A percentile compares a stretch with the other conserved stretches of the same genome.
phyloP scores from a whole-genome alignment of 805 yeast genomes.

The Debaryomyces prosopidis region DNA sequence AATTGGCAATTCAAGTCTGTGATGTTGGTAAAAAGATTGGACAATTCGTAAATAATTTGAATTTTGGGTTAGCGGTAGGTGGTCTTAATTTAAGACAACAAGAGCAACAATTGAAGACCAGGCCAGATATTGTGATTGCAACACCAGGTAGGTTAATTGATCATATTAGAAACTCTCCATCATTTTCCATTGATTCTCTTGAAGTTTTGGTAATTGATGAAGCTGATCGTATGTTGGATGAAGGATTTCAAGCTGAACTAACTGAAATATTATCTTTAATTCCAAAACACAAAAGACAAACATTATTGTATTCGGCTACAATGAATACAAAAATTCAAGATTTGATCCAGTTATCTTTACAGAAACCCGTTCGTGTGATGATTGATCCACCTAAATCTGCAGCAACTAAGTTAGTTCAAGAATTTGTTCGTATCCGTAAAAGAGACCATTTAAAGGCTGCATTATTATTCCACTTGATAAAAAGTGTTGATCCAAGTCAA shows the following conservation, averaged over 20 bases:
- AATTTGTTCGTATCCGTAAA: slow-evolving; percentile 91
- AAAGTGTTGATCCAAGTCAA: slow-evolving; percentile 60
- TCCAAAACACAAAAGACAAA: slow-evolving; percentile 86
- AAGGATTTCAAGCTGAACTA: slow-evolving; percentile 95
- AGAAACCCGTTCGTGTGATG: slow-evolving; percentile 92
- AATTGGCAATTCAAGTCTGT: slow-evolving; percentile 91
- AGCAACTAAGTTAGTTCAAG: slow-evolving; percentile 86
- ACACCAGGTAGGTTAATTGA: slow-evolving; percentile 99
- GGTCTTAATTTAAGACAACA: slow-evolving; percentile 94
- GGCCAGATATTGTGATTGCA: slow-evolving; percentile 96
- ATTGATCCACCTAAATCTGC: slow-evolving; percentile 96
- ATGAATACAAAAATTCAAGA: slow-evolving; percentile 93
- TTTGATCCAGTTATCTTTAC: slow-evolving; percentile 81
- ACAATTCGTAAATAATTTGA: slow-evolving; percentile 68
- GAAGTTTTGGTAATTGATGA: slow-evolving; percentile 95
- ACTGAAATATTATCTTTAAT: slow-evolving; percentile 84
- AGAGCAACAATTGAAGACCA: slow-evolving; percentile 85
- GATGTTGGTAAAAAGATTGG: slow-evolving; percentile 90
- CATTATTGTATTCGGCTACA: slow-evolving; percentile 93
- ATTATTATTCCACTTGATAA: slow-evolving; percentile 68
- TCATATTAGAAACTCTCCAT: slow-evolving; percentile 92
- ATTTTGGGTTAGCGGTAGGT: slow-evolving; percentile 97
- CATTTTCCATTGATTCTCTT: slow-evolving; percentile 85
- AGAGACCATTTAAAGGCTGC: slow-evolving; percentile 86
- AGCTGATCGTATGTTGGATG: slow-evolving; percentile 99